phyloP scores from a whole-genome alignment of 1,284 basidiomycete species.

The Flammula alnicola region DNA sequence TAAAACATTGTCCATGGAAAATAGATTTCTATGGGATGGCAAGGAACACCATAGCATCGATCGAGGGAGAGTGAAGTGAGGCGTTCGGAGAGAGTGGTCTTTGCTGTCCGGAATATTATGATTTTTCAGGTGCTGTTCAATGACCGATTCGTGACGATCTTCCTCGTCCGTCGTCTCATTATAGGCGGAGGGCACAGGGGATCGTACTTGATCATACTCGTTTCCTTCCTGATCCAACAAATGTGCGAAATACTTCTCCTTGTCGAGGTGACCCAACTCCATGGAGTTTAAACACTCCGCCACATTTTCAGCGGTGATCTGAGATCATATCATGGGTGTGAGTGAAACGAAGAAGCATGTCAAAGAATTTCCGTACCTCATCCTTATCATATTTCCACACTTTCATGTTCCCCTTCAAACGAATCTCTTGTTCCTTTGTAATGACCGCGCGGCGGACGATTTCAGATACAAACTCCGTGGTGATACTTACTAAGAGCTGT shows the following conservation, averaged over 20 bases:
- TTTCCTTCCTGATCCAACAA: conserved; percentile 26
- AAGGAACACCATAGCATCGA: conserved; percentile 18
- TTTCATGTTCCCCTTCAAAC: conserved; percentile 58
- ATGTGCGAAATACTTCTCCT: conserved; percentile 37
- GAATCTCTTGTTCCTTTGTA: conserved; percentile 58
- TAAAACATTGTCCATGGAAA: conserved; percentile 32
- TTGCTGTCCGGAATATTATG: no score
- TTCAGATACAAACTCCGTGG: conserved; percentile 55
- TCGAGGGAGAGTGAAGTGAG: conserved; percentile 14
- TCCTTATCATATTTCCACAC: conserved; percentile 53
- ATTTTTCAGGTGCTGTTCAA: no score
- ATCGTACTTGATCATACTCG: background rate
- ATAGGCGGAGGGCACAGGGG: background rate
- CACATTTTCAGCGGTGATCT: conserved; percentile 50
- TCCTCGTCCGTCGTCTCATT: no score
- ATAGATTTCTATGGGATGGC: conserved; percentile 10
- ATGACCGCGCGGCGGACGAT: conserved; percentile 54
- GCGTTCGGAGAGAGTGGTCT: background rate
- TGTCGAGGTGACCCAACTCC: conserved; percentile 30
- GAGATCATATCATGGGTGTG: conserved; percentile 6
- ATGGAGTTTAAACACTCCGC: conserved; percentile 37
- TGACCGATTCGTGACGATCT: no score
- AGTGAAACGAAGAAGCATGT: background rate
- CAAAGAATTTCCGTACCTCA: conserved; percentile 30
- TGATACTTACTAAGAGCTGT: conserved; percentile 44